Conservation (phyloP, 2,329 filamentous ascomycete species). For the Sclerotiophoma versabilis region DNA sequence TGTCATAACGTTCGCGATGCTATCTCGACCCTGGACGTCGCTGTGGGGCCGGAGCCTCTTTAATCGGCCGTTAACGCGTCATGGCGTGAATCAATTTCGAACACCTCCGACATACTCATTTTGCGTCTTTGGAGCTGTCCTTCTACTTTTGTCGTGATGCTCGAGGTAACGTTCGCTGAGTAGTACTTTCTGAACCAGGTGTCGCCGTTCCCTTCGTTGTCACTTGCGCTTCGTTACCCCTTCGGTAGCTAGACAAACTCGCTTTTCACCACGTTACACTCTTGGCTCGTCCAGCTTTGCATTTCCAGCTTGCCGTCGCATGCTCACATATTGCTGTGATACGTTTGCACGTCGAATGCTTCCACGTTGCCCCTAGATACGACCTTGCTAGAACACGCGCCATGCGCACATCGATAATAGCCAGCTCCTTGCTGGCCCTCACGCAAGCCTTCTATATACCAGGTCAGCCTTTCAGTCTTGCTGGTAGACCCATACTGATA, state of each 20-base stretch:
- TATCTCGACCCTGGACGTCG: conserved; percentile 7
- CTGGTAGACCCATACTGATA: background rate
- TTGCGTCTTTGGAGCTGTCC: background rate
- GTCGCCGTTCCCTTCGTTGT: conserved; percentile 1
- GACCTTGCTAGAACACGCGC: background rate
- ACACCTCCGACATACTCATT: conserved; percentile 4
- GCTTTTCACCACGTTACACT: conserved; percentile 9
- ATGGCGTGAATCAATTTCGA: conserved; percentile 20
- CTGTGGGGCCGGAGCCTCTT: conserved; percentile 12
- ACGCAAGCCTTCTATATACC: conserved; percentile 82
- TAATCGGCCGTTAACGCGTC: conserved; percentile 18
- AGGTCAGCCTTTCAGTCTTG: conserved; percentile 51
- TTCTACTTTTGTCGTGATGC: conserved; percentile 1
- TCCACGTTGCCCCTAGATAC: background rate
- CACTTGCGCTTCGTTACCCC: background rate
- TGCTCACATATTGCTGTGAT: background rate
- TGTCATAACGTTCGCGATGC: background rate
- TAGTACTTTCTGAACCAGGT: background rate
- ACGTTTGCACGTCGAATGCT: background rate
- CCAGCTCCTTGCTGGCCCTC: conserved; percentile 45
- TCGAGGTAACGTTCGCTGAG: background rate
- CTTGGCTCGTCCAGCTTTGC: background rate
- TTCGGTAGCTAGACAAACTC: background rate
- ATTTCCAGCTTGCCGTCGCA: background rate
- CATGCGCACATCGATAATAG: conserved; percentile 30